Percentiles rank a stretch among this genome's conserved stretches.
Conservation (phyloP, 495 filamentous ascomycete species). For the Daldinia decipiens region DNA sequence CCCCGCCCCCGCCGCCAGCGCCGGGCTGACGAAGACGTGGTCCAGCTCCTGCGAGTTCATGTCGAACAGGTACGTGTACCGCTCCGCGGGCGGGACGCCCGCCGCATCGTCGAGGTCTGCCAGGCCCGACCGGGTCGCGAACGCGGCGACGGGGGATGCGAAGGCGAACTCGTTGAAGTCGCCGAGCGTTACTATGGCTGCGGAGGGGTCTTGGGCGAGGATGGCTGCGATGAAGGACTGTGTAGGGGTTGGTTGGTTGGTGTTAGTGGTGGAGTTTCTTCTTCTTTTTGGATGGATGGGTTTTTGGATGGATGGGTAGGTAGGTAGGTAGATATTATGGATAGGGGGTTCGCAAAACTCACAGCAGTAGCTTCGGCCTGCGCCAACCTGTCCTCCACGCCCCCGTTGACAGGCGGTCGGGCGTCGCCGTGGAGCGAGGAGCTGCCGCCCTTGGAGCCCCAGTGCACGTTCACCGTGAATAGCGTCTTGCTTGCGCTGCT, state of each 20-base stretch:
- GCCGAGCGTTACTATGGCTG: conserved; percentile 61
- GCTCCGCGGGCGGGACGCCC: conserved; percentile 56
- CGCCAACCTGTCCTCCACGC: conserved; percentile 55
- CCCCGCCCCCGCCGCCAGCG: conserved; percentile 32
- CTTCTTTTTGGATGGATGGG: not conserved
- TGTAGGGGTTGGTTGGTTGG: not conserved
- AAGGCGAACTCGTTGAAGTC: conserved; percentile 74
- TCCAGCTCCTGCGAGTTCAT: conserved; percentile 67
- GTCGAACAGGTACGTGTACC: conserved; percentile 69
- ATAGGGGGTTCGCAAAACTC: conserved; percentile 27
- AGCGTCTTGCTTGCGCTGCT: conserved; percentile 48
- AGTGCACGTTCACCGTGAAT: conserved; percentile 72
- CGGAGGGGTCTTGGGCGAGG: conserved; percentile 54
- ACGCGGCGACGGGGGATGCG: conserved; percentile 60
- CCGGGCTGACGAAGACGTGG: conserved; percentile 67
- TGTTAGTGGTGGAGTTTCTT: not conserved
- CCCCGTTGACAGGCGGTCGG: conserved; percentile 69
- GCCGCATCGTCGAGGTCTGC: conserved; percentile 64
- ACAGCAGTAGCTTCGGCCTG: conserved; percentile 63
- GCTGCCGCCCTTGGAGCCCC: conserved; percentile 65
- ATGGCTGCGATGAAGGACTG: conserved; percentile 54
- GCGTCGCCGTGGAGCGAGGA: conserved; percentile 65
- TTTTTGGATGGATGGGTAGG: not conserved
- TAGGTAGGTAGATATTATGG: not conserved
- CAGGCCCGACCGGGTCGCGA: conserved; percentile 55